phyloP scores from a whole-genome alignment of 2,329 filamentous ascomycete species.

The Colletotrichum scovillei region DNA sequence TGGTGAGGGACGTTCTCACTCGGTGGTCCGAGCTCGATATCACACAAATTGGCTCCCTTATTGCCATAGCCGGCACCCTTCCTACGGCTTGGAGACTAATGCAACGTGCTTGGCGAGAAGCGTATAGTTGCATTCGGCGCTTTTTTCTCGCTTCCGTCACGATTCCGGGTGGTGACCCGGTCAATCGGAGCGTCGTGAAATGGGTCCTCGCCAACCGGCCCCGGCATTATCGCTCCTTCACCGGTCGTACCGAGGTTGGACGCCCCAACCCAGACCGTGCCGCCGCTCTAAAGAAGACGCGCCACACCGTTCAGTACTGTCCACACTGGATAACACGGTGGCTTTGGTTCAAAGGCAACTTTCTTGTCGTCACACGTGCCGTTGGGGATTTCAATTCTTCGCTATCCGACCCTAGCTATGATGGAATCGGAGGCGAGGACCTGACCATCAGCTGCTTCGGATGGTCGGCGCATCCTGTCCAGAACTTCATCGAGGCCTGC shows the following conservation, averaged over 20 bases:
- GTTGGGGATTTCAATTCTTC: slow-evolving; percentile 49
- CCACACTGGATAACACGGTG: slow-evolving; percentile 57
- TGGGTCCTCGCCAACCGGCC: slow-evolving; percentile 56
- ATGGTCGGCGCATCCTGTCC: slow-evolving; percentile 61
- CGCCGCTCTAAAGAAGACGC: slow-evolving; percentile 54
- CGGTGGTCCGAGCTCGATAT: slow-evolving; percentile 59
- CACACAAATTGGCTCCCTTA: slow-evolving; percentile 56
- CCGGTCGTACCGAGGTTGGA: slow-evolving; percentile 54
- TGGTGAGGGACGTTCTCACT: slow-evolving; percentile 50
- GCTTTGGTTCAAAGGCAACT: slow-evolving; percentile 60
- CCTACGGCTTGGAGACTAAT: slow-evolving; percentile 54
- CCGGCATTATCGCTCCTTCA: slow-evolving; percentile 54
- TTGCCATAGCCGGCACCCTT: slow-evolving; percentile 55
- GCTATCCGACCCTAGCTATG: slow-evolving; percentile 54
- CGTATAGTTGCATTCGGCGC: slow-evolving; percentile 52
- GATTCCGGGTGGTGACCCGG: slow-evolving; percentile 55
- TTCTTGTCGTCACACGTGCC: slow-evolving; percentile 58
- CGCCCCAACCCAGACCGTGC: slow-evolving; percentile 48
- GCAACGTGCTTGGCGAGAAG: slow-evolving; percentile 48
- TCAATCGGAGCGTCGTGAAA: slow-evolving; percentile 57
- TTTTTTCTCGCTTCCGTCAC: slow-evolving; percentile 58
- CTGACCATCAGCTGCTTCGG: slow-evolving; percentile 62
- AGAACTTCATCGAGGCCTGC: slow-evolving; percentile 55
- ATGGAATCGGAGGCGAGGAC: slow-evolving; percentile 58
- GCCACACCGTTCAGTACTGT: slow-evolving; percentile 54